A percentile compares a stretch with the other conserved stretches of the same genome.
These are phyloP conservation scores for Penicillium sp. DNA, from an alignment of 2,329 filamentous ascomycete genomes.

Conservation along the genomic window DNA sequence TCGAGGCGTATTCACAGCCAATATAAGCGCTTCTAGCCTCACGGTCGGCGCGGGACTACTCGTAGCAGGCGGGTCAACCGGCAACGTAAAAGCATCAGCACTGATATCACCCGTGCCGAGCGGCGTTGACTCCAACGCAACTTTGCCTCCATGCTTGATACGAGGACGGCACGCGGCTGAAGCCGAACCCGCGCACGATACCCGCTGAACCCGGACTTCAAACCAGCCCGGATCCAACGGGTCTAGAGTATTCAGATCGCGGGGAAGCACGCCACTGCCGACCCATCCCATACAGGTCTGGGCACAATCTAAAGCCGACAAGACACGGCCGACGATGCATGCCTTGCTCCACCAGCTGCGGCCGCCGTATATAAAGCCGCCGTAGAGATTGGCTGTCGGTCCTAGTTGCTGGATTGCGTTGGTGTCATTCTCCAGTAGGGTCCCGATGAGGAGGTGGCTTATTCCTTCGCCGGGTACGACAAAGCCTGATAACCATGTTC, in stretches of 20 bases:
- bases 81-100: conserved; percentile 39
- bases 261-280: conserved; percentile 42
- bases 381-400: conserved; percentile 52
- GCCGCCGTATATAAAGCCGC: conserved; percentile 53
- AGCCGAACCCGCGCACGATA: conserved; percentile 10
- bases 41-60: conserved; percentile 14
- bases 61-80: conserved; percentile 30
- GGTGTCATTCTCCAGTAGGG: conserved; percentile 56
- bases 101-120: conserved; percentile 41
- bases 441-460: conserved; percentile 56
- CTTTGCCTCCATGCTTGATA: conserved; percentile 44
- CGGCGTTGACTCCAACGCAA: conserved; percentile 42
- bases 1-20: conserved; percentile 22
- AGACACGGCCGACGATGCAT: conserved; percentile 54
- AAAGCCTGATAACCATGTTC: conserved; percentile 56
- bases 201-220: conserved; percentile 43
- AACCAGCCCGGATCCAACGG: conserved; percentile 50
- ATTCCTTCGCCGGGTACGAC: conserved; percentile 56
- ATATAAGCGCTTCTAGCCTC: conserved; percentile 24
- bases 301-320: conserved; percentile 47
- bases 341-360: conserved; percentile 59
- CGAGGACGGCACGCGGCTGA: conserved; percentile 35
- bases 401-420: conserved; percentile 51
- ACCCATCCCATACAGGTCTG: conserved; percentile 59
- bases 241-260: conserved; percentile 27